Percentiles rank a stretch among this genome's conserved stretches.
Evolutionary conservation across 192 early-diverging fungal species (phyloP).

Genomic region (Podila epicladia): DNA sequence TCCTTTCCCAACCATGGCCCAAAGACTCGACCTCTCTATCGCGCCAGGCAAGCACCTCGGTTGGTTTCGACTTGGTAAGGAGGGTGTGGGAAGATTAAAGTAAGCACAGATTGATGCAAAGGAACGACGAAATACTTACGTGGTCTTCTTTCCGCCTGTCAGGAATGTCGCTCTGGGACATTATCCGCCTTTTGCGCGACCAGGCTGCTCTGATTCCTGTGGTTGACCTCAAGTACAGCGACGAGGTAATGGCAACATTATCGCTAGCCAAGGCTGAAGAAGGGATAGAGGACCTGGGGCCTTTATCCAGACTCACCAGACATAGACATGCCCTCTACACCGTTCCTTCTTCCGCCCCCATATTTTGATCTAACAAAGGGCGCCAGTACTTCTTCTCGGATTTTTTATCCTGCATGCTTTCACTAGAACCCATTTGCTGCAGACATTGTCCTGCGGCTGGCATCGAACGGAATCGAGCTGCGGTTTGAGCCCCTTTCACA

Average conservation of each 20-base stretch:
- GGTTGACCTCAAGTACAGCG: slow-evolving; percentile 72
- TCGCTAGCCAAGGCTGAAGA: too few relatives aligned
- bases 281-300: too few relatives aligned
- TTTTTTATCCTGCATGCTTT: not conserved
- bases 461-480: slow-evolving; percentile 64
- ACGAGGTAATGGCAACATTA: slow-evolving; percentile 56
- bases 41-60: slow-evolving; percentile 64
- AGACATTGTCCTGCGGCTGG: slow-evolving; percentile 51
- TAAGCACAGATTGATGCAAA: not conserved
- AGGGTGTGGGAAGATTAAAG: not conserved
- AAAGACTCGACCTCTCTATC: slow-evolving; percentile 60
- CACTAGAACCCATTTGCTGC: slow-evolving; percentile 54
- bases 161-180: slow-evolving; percentile 71
- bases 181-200: slow-evolving; percentile 63
- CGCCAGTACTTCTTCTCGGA: not conserved
- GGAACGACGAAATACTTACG: not conserved
- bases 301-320: too few relatives aligned
- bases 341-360: not conserved
- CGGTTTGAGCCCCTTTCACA: slow-evolving; percentile 66
- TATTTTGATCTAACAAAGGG: not conserved
- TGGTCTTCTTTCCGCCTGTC: not conserved
- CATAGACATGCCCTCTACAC: slow-evolving; percentile 10
- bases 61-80: slow-evolving; percentile 60
- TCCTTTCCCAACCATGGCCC: slow-evolving; percentile 19
- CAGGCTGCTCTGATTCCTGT: slow-evolving; percentile 59